A percentile compares a stretch with the other conserved stretches of the same genome.
These are phyloP conservation scores for Endogone sp. DNA, from an alignment of 192 early-diverging fungal species.

Conservation along the genomic window DNA sequence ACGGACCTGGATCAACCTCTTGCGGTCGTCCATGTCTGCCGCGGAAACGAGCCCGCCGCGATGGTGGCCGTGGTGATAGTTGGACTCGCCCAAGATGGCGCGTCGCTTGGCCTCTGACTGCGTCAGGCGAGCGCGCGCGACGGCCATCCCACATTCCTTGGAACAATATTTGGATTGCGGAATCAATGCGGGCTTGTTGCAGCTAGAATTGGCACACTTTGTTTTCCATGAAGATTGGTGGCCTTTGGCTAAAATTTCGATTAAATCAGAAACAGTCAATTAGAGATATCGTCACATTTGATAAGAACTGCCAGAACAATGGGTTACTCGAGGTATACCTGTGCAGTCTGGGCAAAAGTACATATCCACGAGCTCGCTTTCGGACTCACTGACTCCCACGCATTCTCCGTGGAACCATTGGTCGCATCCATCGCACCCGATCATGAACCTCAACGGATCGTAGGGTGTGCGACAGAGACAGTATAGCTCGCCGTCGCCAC, in stretches of 20 bases:
- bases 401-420: slow-evolving; percentile 79
- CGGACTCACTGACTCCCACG: slow-evolving; percentile 53
- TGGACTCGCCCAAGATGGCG: slow-evolving; percentile 8
- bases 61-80: slow-evolving; percentile 18
- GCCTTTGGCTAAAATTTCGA: slow-evolving; percentile 41
- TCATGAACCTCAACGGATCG: slow-evolving; percentile 64
- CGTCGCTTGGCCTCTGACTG: slow-evolving; percentile 35
- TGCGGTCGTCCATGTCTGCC: slow-evolving; percentile 41
- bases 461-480: slow-evolving; percentile 55
- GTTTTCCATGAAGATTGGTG: slow-evolving; percentile 38
- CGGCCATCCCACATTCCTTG: slow-evolving; percentile 43
- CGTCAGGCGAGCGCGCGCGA: slow-evolving; percentile 37
- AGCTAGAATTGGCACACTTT: slow-evolving; percentile 42
- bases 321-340: slow-evolving; percentile 29
- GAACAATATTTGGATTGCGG: slow-evolving; percentile 49
- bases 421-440: slow-evolving; percentile 71
- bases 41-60: slow-evolving; percentile 28
- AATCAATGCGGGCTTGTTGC: slow-evolving; percentile 32
- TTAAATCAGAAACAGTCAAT: slow-evolving; percentile 4
- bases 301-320: neutral
- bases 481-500: slow-evolving; percentile 18
- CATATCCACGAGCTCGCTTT: slow-evolving; percentile 53
- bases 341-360: slow-evolving; percentile 62
- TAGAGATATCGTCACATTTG: neutral
- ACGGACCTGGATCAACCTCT: slow-evolving; percentile 29